Base-by-base conservation (phyloP, 768 basidiomycete genomes). In the Dictyophora rubrovolvata region DNA sequence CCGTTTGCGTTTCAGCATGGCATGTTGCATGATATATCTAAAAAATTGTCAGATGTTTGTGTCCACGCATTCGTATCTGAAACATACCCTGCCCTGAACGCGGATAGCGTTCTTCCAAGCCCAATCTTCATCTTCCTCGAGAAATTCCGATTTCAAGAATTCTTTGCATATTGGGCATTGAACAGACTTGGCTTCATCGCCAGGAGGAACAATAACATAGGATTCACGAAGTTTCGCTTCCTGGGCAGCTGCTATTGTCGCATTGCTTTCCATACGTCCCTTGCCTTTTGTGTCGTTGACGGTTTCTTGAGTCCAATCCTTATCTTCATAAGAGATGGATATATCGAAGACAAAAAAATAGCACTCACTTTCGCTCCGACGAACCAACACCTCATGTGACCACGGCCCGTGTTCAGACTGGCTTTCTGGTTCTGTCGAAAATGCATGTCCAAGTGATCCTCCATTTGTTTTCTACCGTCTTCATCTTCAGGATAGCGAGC, bases 141-240 rank as follows among this genome's bases (percentile, higher is more conserved):
- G 71, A 69, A 89, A 98, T 74, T 96, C 95, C 63, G 85, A 83
- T 76, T 91, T 89, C 70, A 97, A 78, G 58, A 70, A 72, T 72
- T 99, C 95, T 76, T 95, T 96, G 82, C 96, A 99, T 65, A 99
- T 89, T 22, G 93, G 93, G 77, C 95, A 99, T 62, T 86, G 83
- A 65, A 91, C 73, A 22, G 80, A 74, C 67, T 85, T 86, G 56
- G 90, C 88, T 69, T 93, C 92, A 72, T 89, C 87, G 63, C 87
- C 89, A 42, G 86, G 79, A n/a, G 93, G 93, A 42, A 95, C 89
- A 65, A 90, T 83, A 64, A 98, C 88, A 77, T 80, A 89, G 65
- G 82, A 83, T 37, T 83, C 79, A 67, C 81, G 82, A 64, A 89
- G 77, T 68, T 86, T 87, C 68, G 80, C 84, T 71, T 83, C 89